Percentiles rank a stretch among this genome's conserved stretches.
Conservation (phyloP, 805 yeast species). For the Ogataea naganishii region DNA sequence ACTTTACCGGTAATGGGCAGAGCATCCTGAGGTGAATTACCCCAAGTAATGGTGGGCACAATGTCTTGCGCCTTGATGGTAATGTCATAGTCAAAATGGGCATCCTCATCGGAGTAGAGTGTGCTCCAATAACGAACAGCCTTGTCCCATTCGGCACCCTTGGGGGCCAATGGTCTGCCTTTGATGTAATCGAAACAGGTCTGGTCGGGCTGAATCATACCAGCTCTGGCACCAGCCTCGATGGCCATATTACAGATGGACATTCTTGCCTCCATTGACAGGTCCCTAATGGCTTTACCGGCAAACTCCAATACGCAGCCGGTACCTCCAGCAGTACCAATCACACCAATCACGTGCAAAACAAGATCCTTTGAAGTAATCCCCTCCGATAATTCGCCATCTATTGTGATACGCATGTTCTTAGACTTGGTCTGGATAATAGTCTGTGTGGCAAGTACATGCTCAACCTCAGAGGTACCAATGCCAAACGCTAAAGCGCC, state of each 20-base stretch:
- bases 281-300: constrained; percentile 84
- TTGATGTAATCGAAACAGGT: constrained; percentile 80
- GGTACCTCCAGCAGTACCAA: constrained; percentile 99
- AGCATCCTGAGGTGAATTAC: constrained; percentile 98
- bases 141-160: constrained; percentile 91
- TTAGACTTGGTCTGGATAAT: constrained; percentile 90
- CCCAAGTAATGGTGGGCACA: constrained; percentile 97
- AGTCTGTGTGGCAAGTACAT: constrained; percentile 96
- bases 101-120: constrained; percentile 81
- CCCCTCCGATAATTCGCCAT: constrained; percentile 80
- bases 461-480: constrained; percentile 99
- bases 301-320: constrained; percentile 96
- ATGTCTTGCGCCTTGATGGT: constrained; percentile 75
- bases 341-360: constrained; percentile 88
- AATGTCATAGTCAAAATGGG: constrained; percentile 79
- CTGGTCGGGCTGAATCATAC: constrained; percentile 96
- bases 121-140: constrained; percentile 90
- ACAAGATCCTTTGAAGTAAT: constrained; percentile 94
- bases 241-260: constrained; percentile 99
- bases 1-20: constrained; percentile 84
- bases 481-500: constrained; percentile 97
- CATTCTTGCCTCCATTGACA: constrained; percentile 98
- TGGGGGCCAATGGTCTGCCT: constrained; percentile 93
- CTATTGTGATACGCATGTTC: constrained; percentile 84
- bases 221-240: constrained; percentile 99